A percentile compares a stretch with the other conserved stretches of the same genome.
Evolutionary conservation across 2,329 filamentous ascomycete genomes (phyloP).

Genomic region (Chaetomiaceae sp.): DNA sequence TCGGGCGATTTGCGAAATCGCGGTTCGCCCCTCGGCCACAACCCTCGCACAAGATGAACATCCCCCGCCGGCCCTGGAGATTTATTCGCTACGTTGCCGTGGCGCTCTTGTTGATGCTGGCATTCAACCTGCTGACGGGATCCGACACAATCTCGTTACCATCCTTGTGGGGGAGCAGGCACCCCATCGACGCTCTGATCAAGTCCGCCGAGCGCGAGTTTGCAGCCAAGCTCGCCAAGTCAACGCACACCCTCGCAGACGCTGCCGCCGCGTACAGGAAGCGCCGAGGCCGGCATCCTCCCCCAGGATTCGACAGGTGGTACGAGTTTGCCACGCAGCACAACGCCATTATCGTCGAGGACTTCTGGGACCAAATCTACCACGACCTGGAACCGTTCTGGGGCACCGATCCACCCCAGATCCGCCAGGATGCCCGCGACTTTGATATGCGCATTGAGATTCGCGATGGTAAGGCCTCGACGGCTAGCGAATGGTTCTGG

Average conservation of each 20-base stretch:
- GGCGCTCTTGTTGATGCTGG: constrained; percentile 29
- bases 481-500: constrained; percentile 51
- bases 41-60: constrained; percentile 23
- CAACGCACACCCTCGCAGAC: constrained; percentile 43
- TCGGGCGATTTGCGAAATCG: too few species aligned
- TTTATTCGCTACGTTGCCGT: constrained; percentile 34
- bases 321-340: constrained; percentile 46
- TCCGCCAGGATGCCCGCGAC: constrained; percentile 47
- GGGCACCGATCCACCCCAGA: constrained; percentile 32
- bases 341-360: constrained; percentile 53
- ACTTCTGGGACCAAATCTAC: constrained; percentile 41
- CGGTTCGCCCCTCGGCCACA: background rate
- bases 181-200: constrained; percentile 48
- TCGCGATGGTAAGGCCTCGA: too few species aligned
- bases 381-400: too few species aligned
- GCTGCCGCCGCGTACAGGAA: constrained; percentile 51
- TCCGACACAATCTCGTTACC: constrained; percentile 1
- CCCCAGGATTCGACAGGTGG: constrained; percentile 59
- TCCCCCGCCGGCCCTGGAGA: constrained; percentile 35
- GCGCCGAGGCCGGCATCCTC: constrained; percentile 53
- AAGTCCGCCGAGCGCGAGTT: constrained; percentile 39
- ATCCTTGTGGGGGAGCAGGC: constrained; percentile 26
- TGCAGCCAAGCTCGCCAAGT: constrained; percentile 35
- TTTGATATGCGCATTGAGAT: constrained; percentile 34
- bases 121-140: constrained; percentile 30